A percentile compares a stretch with the other conserved stretches of the same genome.
Evolutionary conservation across 768 basidiomycete species (phyloP).

Genomic region (Chalciporus pseudorubinellus): DNA sequence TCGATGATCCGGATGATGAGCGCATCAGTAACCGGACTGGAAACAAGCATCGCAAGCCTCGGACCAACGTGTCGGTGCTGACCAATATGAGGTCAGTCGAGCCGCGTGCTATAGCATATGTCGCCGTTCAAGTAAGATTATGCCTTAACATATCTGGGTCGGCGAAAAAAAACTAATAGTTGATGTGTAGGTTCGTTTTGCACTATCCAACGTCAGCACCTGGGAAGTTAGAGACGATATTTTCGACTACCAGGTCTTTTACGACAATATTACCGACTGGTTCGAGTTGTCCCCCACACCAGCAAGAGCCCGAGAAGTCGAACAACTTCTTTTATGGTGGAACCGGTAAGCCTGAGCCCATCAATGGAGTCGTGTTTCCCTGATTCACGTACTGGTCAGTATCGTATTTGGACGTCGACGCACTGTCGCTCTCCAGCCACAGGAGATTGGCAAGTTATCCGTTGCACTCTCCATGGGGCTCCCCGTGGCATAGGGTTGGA

Average conservation of each 20-base stretch:
- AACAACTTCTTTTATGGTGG: constrained; percentile 14
- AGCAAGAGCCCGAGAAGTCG: background rate
- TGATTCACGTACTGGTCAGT: background rate
- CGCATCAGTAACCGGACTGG: background rate
- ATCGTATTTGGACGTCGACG: background rate
- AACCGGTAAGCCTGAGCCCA: constrained; percentile 10
- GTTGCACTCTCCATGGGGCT: background rate
- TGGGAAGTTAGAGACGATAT: constrained; percentile 7
- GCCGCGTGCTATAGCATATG: constrained; percentile 23
- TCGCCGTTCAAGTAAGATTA: constrained; percentile 24
- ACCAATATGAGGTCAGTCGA: constrained; percentile 12
- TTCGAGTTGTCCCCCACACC: constrained; percentile 7
- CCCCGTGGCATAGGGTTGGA: too few species aligned
- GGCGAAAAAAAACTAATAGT: background rate
- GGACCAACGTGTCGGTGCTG: constrained; percentile 4
- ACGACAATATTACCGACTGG: constrained; percentile 14
- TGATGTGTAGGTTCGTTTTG: constrained; percentile 14
- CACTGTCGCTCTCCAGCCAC: background rate
- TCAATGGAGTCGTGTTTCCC: background rate
- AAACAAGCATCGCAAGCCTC: constrained; percentile 1
- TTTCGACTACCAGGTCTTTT: constrained; percentile 13
- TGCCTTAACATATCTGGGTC: too few species aligned
- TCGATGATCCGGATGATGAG: background rate
- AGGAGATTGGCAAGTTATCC: background rate
- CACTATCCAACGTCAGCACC: constrained; percentile 3